Percentiles rank a stretch among this genome's conserved stretches.
These are phyloP conservation scores for Ophiocordyceps camponoti-rufipedis DNA, from an alignment of 2,329 filamentous ascomycete genomes.

Conservation along the genomic window DNA sequence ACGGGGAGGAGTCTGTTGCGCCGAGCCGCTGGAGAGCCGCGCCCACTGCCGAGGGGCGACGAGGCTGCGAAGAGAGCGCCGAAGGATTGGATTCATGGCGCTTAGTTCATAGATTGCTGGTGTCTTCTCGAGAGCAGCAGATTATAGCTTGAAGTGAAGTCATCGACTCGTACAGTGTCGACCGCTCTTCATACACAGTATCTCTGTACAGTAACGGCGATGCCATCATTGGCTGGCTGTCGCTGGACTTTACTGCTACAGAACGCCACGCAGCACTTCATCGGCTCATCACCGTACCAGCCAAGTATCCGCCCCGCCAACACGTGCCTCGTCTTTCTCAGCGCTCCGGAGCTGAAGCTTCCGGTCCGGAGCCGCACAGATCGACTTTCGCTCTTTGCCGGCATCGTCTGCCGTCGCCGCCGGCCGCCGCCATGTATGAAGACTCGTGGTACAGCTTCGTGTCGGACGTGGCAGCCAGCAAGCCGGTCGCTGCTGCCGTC, in stretches of 20 bases:
- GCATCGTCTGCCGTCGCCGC: constrained; percentile 1
- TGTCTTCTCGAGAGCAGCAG: not conserved
- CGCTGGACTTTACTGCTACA: not conserved
- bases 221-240: not conserved
- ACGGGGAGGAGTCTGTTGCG: constrained; percentile 5
- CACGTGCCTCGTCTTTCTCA: not conserved
- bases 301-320: not conserved
- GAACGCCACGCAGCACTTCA: not conserved
- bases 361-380: not conserved
- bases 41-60: constrained; percentile 11
- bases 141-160: not conserved
- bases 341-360: not conserved
- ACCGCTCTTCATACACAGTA: not conserved
- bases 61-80: constrained; percentile 8
- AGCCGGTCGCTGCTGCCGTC: constrained; percentile 17
- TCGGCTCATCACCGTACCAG: not conserved
- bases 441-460: constrained; percentile 73
- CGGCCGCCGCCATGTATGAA: constrained; percentile 47
- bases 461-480: constrained; percentile 37
- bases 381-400: not conserved
- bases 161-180: not conserved
- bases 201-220: not conserved
- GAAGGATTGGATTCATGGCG: constrained; percentile 14
- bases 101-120: not conserved
- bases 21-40: constrained; percentile 10